These are phyloP conservation scores for Arthroderma uncinatum DNA, from an alignment of 2,329 filamentous ascomycete genomes.

Conservation along the genomic window DNA sequence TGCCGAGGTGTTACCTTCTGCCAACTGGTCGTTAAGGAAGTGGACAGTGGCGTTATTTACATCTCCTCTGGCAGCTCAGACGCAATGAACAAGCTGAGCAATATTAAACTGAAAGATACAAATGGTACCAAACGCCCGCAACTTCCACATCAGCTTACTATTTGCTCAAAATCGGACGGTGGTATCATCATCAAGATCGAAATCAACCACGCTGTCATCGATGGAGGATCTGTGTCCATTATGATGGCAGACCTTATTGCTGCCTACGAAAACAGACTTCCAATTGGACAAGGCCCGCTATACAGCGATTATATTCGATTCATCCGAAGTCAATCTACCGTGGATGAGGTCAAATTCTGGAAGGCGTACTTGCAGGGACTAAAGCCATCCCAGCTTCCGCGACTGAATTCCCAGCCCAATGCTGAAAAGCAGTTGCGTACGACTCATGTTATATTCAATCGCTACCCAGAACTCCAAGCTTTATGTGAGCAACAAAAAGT, in stretches of 20 bases:
- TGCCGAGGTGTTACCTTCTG: conserved; percentile 29
- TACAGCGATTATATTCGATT: conserved; percentile 16
- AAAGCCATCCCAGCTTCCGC: conserved; percentile 17
- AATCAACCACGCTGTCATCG: conserved; percentile 37
- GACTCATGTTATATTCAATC: conserved; percentile 10
- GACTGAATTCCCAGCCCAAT: background rate
- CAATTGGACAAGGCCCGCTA: conserved; percentile 9
- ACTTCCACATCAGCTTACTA: conserved; percentile 30
- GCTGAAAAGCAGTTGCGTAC: conserved; percentile 4
- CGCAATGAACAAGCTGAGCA: conserved; percentile 8
- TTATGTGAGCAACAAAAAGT: conserved; percentile 13
- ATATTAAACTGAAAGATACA: conserved; percentile 9
- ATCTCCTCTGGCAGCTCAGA: conserved; percentile 11
- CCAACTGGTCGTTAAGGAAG: conserved; percentile 27
- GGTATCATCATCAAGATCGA: conserved; percentile 32
- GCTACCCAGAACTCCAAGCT: conserved; percentile 9
- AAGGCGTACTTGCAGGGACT: conserved; percentile 19
- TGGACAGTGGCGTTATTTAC: conserved; percentile 21
- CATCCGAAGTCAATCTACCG: conserved; percentile 9
- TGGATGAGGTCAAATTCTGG: conserved; percentile 19
- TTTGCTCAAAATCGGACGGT: conserved; percentile 25
- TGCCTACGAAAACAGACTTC: conserved; percentile 23
- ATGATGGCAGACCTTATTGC: conserved; percentile 32
- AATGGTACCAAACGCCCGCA: conserved; percentile 14
- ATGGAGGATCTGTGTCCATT: conserved; percentile 36